Base-by-base conservation (phyloP, 768 basidiomycete genomes). In the Pholiota molesta region DNA sequence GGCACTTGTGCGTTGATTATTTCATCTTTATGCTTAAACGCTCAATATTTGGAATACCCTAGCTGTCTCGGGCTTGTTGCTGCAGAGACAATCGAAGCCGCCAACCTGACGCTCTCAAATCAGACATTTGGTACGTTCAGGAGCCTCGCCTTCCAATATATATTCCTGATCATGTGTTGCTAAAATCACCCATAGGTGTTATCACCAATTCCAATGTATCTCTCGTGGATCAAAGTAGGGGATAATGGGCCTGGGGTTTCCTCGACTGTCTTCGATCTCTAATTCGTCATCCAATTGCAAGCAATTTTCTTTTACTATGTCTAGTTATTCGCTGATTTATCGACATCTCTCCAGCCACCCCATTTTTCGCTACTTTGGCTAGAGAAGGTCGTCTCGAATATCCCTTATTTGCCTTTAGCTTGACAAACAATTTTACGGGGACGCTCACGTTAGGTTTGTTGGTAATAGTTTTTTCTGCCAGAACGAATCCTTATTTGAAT, bases 11-110 rank as follows among this genome's bases (percentile, higher is more conserved):
- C 44, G 88, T 77, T 31, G 52, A 52, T 23, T 33, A 33, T 65
- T 65, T 33, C n/a, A 17, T 21, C 26, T 49, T 13, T 57, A 52
- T 59, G 53, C 2, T 31, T n/a, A 33, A 35, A 19, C 31, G 21
- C 31, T 31, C 16, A 39, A 33, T 8, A 14, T 54, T n/a, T 33
- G 11, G 29, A 23, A 57, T 55, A 21, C 52, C 45, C 21, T 68
- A 93, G 92, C 66, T 63, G 88, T 83, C 2, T 83, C 82, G 3
- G 92, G 92, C 5, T 91, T 90, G 81, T 92, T 58, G 91, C 88
- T 3, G 78, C 75, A 68, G 92, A 94, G 73, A 80, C 81, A 8
- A 73, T 93, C 21, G 72, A 76, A 59, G 66, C 91, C 47, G 80
- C 83, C n/a, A 87, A 87, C 59, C 67, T 94, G 10, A 86, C 85